Evolutionary conservation across 192 early-diverging fungal genomes (phyloP).

Genomic region (Coemansia sp.): DNA sequence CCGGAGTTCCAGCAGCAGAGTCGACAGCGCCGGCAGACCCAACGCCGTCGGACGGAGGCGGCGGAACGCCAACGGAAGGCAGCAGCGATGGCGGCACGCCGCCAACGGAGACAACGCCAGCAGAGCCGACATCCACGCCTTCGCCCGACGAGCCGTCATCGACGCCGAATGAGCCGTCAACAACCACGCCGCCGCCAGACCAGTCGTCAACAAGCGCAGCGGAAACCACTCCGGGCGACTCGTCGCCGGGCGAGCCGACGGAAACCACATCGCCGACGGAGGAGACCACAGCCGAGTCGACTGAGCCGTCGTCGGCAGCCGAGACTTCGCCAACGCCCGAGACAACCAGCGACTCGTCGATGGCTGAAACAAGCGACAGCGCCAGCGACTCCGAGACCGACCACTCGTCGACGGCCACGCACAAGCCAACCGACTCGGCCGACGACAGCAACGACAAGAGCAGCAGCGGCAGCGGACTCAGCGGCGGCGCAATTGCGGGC

Average conservation of each 20-base stretch:
- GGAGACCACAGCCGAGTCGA: background rate
- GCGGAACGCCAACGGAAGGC: background rate
- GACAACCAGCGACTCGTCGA: background rate
- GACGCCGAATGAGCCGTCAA: too few species aligned
- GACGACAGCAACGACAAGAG: background rate
- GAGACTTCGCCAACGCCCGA: background rate
- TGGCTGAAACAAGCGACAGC: background rate
- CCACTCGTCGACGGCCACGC: too few species aligned
- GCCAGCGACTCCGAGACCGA: background rate
- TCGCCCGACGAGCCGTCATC: too few species aligned
- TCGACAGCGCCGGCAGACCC: background rate
- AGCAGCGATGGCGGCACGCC: background rate
- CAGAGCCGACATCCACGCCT: too few species aligned
- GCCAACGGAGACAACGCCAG: too few species aligned
- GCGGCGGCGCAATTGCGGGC: slow-evolving; percentile 48
- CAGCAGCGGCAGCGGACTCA: slow-evolving; percentile 12
- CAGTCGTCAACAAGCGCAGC: background rate
- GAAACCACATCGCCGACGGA: background rate
- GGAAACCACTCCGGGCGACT: background rate
- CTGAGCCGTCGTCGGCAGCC: background rate
- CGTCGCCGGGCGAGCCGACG: background rate
- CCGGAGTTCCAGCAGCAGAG: background rate
- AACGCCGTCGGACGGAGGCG: background rate
- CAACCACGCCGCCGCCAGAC: too few species aligned
- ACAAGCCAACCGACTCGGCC: background rate